A percentile compares a stretch with the other conserved stretches of the same genome.
phyloP scores from a whole-genome alignment of 129 eudicot species.

The Smallanthus sonchifolius region DNA sequence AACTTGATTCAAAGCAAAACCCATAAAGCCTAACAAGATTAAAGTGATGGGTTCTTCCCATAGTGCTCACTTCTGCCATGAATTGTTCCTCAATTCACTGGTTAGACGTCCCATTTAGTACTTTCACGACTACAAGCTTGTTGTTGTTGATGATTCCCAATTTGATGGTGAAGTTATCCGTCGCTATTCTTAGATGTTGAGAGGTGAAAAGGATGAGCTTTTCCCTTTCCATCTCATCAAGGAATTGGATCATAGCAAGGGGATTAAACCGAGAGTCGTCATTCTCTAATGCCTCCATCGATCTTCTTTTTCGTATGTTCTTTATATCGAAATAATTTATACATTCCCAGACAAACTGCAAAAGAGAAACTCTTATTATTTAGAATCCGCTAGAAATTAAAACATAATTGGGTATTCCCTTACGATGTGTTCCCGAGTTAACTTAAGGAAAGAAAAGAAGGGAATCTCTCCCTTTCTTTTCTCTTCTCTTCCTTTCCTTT shows the following conservation, averaged over 20 bases:
- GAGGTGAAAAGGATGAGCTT: slow-evolving; percentile 26
- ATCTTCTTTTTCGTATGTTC: too few relatives aligned
- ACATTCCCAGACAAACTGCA: background rate
- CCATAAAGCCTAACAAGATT: slow-evolving; percentile 27
- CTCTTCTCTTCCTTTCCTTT: too few relatives aligned
- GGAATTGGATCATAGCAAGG: too few relatives aligned
- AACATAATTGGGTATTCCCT: too few relatives aligned
- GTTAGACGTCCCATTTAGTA: slow-evolving; percentile 15
- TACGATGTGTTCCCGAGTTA: too few relatives aligned
- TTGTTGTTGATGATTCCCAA: slow-evolving; percentile 19
- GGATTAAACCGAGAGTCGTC: too few relatives aligned
- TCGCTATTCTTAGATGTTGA: slow-evolving; percentile 20
- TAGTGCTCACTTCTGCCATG: slow-evolving; percentile 32
- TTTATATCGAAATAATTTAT: too few relatives aligned
- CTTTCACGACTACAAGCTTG: slow-evolving; percentile 16
- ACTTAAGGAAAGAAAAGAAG: too few relatives aligned
- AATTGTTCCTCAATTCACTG: slow-evolving; percentile 27
- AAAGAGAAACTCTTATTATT: background rate
- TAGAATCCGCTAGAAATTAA: background rate
- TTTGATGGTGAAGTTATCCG: background rate
- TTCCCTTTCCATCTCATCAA: slow-evolving; percentile 14
- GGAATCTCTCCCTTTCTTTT: too few relatives aligned
- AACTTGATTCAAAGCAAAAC: slow-evolving; percentile 25
- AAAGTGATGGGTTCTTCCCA: slow-evolving; percentile 34
- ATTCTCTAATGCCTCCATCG: too few relatives aligned